Conservation (phyloP, 1,284 basidiomycete species). For the Trametes polyzona region DNA sequence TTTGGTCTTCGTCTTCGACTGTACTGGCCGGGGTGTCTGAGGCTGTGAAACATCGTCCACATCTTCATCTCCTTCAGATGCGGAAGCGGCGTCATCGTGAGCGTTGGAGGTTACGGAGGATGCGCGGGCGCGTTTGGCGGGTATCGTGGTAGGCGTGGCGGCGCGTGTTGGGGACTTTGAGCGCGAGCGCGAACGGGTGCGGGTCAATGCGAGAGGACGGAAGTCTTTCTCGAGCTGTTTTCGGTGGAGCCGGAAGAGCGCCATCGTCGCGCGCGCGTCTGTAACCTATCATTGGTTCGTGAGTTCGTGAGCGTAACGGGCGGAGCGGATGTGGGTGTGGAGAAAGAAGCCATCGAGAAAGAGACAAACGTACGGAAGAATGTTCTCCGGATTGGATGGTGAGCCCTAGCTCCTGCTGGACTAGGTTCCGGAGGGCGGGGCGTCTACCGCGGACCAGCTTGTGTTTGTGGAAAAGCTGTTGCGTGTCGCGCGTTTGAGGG, state of each 20-base stretch:
- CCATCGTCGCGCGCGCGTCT: conserved; percentile 96
- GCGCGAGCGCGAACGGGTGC: not conserved
- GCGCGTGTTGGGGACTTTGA: conserved; percentile 28
- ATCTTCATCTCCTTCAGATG: conserved; percentile 2
- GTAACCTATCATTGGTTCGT: conserved; percentile 60
- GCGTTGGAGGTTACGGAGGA: too few relatives aligned
- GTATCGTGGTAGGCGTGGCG: conserved; percentile 2
- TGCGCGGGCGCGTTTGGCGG: conserved; percentile 33
- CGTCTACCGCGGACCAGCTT: conserved; percentile 62
- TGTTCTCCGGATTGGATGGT: conserved; percentile 90
- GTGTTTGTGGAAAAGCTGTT: conserved; percentile 62
- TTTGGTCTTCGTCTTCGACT: conserved; percentile 17
- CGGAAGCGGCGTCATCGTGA: not conserved
- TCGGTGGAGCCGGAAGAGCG: conserved; percentile 87
- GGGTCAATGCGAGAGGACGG: not conserved
- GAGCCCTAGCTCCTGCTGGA: conserved; percentile 81
- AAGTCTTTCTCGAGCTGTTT: conserved; percentile 77
- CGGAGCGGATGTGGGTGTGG: not conserved
- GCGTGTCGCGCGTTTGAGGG: conserved; percentile 83
- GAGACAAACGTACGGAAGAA: conserved; percentile 70
- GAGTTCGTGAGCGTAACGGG: not conserved
- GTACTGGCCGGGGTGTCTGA: too few relatives aligned
- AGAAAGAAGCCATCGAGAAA: not conserved
- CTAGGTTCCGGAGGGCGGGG: conserved; percentile 83
- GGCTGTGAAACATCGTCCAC: conserved; percentile 34